Evolutionary conservation across 768 basidiomycete species (phyloP), one percentile per base, ranked within the genome.

Genomic region (Gymnopilus junonius): DNA sequence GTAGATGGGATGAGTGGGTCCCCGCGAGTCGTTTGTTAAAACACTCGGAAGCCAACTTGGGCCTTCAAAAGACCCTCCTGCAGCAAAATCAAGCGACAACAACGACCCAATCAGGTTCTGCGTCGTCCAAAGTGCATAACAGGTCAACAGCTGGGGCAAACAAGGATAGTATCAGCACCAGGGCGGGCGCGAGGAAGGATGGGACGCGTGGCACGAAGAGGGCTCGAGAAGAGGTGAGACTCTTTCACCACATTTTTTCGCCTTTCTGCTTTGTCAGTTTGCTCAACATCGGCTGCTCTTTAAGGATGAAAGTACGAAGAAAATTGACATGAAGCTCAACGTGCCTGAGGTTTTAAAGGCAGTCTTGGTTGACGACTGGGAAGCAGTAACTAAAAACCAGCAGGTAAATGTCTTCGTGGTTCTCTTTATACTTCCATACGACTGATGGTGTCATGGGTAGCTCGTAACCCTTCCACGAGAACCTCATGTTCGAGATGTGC

Each of bases 1-100:
- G 42, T 40, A 97, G 95, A 64, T 98, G 95, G 95, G 95, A 97
- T 78, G 96, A 99, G 81, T 98, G 94, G 94, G 97, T 98, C 0
- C 92, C 93, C 2, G 83, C 86, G 23, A 73, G 72, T 23, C 89
- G 97, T 4, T 79, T 98, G 32, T 83, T 97, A 65, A 97, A 98
- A 75, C 83, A 83, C 71, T 93, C 91, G 72, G 94, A 97, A 63
- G 80, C 83, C 43, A 95, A 94, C 69, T 80, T 96, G 34, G 83
- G 84, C 23, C 77, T 88, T 65, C 95, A 98, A 73, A 93, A 94
- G 74, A 76, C 75, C 25, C 82, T 99, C 11, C 79, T 78, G 65
- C 62, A 17, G 29, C 48, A 51, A 51, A 51, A 29, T 51, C 48
- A 62, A 40, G 71, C 60, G 31, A 66, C 76, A 4, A 60, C 72